phyloP scores from a whole-genome alignment of 441 rosid species.

The Erodium moschatum region DNA sequence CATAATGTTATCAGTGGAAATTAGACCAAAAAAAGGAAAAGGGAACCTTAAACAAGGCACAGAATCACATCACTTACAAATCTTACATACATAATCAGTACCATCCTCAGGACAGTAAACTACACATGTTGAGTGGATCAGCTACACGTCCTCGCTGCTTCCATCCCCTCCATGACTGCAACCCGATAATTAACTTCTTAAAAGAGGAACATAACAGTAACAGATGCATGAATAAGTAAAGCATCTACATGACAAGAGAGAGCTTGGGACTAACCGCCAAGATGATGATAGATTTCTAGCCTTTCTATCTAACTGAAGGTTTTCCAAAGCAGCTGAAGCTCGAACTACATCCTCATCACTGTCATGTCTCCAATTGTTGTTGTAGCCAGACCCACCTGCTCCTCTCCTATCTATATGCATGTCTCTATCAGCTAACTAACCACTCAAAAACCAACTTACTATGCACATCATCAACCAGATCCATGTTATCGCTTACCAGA shows the following conservation, averaged over 20 bases:
- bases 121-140: not conserved
- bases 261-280: conserved; percentile 59
- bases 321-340: conserved; percentile 77
- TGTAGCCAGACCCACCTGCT: conserved; percentile 48
- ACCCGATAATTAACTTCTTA: not conserved
- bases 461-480: conserved; percentile 3
- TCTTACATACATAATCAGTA: not conserved
- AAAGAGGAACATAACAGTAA: no score
- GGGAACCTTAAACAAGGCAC: not conserved
- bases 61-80: not conserved
- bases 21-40: no score
- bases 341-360: conserved; percentile 64
- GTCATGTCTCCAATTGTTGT: conserved; percentile 71
- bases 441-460: conserved; percentile 3
- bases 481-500: conserved; percentile 49
- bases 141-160: conserved; percentile 39
- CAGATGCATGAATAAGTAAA: no score
- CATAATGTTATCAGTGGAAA: not conserved
- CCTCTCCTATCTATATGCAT: conserved; percentile 58
- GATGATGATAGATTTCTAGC: conserved; percentile 76
- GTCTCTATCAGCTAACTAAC: conserved; percentile 19
- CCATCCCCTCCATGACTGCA: conserved; percentile 52
- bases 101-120: not conserved
- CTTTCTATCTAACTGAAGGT: conserved; percentile 91
- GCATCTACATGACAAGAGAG: no score